A percentile compares a stretch with the other conserved stretches of the same genome.
These are phyloP conservation scores for Parietaria judaica DNA, from an alignment of 306 rosid species.

Conservation along the genomic window DNA sequence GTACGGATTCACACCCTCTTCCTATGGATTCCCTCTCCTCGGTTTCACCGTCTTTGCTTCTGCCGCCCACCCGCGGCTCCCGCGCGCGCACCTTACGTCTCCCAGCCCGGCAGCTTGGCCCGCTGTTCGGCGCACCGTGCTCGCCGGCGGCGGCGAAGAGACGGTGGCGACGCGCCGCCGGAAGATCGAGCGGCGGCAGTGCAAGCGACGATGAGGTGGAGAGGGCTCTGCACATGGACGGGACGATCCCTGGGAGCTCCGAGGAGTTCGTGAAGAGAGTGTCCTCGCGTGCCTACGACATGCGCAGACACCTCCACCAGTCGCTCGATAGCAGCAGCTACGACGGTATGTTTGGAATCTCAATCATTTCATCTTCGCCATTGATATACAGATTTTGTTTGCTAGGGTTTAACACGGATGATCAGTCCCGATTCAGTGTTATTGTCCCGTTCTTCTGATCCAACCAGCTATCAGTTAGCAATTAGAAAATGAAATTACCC, in stretches of 20 bases:
- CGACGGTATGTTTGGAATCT: slow-evolving; percentile 42
- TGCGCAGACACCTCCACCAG: slow-evolving; percentile 84
- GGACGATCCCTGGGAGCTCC: slow-evolving; percentile 67
- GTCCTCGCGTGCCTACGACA: slow-evolving; percentile 93
- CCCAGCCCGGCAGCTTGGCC: neutral
- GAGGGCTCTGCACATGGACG: slow-evolving; percentile 73
- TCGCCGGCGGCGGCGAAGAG: slow-evolving; percentile 16
- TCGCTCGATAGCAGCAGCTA: slow-evolving; percentile 78
- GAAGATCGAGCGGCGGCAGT: slow-evolving; percentile 25
- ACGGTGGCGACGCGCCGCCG: slow-evolving; percentile 20
- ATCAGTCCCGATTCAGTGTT: neutral
- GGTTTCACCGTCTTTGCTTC: slow-evolving; percentile 55
- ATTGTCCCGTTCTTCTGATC: slow-evolving; percentile 1
- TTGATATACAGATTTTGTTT: too few species aligned
- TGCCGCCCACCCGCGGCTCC: slow-evolving; percentile 30
- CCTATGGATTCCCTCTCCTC: slow-evolving; percentile 84
- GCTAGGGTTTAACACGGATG: neutral
- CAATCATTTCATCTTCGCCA: neutral
- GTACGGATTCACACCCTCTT: too few species aligned
- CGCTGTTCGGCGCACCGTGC: slow-evolving; percentile 8
- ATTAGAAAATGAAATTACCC: neutral
- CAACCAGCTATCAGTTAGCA: neutral
- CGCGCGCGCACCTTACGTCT: slow-evolving; percentile 11
- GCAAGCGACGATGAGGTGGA: slow-evolving; percentile 32
- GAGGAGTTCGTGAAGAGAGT: slow-evolving; percentile 71